phyloP scores from a whole-genome alignment of 495 filamentous ascomycete species.

The Talaromyces proteolyticus region DNA sequence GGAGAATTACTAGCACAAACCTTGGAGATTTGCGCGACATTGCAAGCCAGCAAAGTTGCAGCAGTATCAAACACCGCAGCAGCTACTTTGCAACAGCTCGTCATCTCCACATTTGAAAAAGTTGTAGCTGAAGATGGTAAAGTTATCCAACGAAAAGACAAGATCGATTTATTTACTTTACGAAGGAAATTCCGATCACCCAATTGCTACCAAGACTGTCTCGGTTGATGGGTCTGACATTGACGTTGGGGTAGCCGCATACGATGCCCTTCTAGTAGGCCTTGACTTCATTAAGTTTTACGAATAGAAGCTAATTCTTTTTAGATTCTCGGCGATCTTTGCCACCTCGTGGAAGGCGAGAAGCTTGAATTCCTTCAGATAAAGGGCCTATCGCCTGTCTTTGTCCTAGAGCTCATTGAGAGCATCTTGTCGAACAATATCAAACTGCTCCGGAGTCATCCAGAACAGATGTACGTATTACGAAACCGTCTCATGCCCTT shows the following conservation, averaged over 20 bases:
- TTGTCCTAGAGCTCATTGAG: constrained; percentile 87
- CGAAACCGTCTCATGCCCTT: constrained; percentile 79
- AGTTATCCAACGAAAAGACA: too few species aligned
- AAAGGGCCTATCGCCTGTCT: constrained; percentile 67
- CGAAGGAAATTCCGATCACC: constrained; percentile 49
- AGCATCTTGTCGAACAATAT: constrained; percentile 81
- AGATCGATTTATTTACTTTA: background rate
- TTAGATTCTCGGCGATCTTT: constrained; percentile 82
- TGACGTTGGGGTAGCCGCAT: constrained; percentile 64
- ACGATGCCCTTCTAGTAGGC: constrained; percentile 74
- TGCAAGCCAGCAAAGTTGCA: constrained; percentile 84
- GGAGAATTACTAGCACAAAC: constrained; percentile 75
- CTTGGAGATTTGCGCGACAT: constrained; percentile 81
- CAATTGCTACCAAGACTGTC: constrained; percentile 24
- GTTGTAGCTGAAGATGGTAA: constrained; percentile 71
- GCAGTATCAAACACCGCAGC: constrained; percentile 93
- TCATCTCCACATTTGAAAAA: constrained; percentile 89
- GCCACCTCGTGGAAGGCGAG: constrained; percentile 78
- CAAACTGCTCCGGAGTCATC: constrained; percentile 67
- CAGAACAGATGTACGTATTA: constrained; percentile 75
- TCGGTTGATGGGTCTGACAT: constrained; percentile 53
- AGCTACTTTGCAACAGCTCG: constrained; percentile 89
- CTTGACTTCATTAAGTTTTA: background rate
- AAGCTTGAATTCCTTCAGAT: constrained; percentile 73
- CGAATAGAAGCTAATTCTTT: constrained; percentile 13